A percentile compares a stretch with the other conserved stretches of the same genome.
Conservation (phyloP, 2,329 filamentous ascomycete genomes). For the Epichloe sylvatica region DNA sequence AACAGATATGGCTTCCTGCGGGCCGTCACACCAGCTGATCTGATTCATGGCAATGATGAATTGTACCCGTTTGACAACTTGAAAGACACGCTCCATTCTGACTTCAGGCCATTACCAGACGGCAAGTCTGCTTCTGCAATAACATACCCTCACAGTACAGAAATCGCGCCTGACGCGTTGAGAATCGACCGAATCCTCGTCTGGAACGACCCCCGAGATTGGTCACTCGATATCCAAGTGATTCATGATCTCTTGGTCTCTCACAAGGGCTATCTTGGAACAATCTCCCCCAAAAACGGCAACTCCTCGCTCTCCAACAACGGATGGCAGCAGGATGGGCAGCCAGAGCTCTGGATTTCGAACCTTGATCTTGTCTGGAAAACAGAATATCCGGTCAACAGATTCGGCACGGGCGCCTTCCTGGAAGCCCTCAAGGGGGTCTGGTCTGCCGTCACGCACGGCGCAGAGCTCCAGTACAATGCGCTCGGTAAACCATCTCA, state of each 20-base stretch:
- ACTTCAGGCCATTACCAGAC: constrained; percentile 17
- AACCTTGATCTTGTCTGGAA: constrained; percentile 89
- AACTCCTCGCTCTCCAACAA: constrained; percentile 47
- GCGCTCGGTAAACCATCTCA: constrained; percentile 73
- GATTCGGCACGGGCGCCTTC: constrained; percentile 86
- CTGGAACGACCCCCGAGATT: constrained; percentile 95
- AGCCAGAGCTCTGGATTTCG: constrained; percentile 73
- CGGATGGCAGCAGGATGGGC: constrained; percentile 71
- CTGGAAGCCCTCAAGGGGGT: constrained; percentile 62
- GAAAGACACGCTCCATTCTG: constrained; percentile 17
- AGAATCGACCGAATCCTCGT: constrained; percentile 86
- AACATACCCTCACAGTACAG: constrained; percentile 18
- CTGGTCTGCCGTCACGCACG: constrained; percentile 59
- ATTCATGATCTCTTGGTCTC: constrained; percentile 76
- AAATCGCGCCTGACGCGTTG: constrained; percentile 32
- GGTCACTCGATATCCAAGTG: constrained; percentile 79
- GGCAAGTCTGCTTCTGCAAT: constrained; percentile 20
- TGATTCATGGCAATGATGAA: constrained; percentile 56
- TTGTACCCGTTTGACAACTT: constrained; percentile 67
- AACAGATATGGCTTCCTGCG: constrained; percentile 56
- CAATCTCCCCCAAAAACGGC: constrained; percentile 65
- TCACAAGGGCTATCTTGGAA: constrained; percentile 64
- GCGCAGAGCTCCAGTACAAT: constrained; percentile 44
- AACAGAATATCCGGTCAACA: constrained; percentile 67
- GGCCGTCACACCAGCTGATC: constrained; percentile 76